These are phyloP conservation scores for Xylaria grammica DNA, from an alignment of 495 filamentous ascomycete genomes.

Conservation along the genomic window DNA sequence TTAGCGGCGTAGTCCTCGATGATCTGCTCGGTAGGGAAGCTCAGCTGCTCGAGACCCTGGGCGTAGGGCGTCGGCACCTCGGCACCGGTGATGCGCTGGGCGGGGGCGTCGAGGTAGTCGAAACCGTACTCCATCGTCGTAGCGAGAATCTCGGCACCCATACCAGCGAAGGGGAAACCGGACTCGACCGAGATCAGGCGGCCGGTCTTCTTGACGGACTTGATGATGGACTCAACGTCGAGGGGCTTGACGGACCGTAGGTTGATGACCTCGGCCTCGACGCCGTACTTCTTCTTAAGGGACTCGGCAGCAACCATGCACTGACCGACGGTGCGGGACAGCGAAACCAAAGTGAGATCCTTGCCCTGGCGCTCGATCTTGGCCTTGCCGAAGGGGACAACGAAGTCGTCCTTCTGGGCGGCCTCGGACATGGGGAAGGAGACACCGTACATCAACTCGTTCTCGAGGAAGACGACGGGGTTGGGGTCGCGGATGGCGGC, in stretches of 20 bases:
- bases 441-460: conserved; percentile 96
- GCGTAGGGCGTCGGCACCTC: conserved; percentile 97
- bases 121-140: conserved; percentile 97
- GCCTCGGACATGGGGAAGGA: conserved; percentile 95
- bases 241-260: conserved; percentile 95
- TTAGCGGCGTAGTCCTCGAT: conserved; percentile 85
- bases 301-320: conserved; percentile 84
- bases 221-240: conserved; percentile 91
- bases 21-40: conserved; percentile 84
- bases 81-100: conserved; percentile 90
- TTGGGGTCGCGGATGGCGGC: conserved; percentile 98
- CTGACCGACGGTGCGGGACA: conserved; percentile 95
- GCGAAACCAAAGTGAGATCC: conserved; percentile 91
- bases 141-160: conserved; percentile 89
- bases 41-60: conserved; percentile 83
- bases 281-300: conserved; percentile 93
- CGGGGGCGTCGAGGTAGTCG: conserved; percentile 93
- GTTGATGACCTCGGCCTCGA: conserved; percentile 97
- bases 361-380: conserved; percentile 97
- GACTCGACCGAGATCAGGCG: conserved; percentile 91
- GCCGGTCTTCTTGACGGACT: conserved; percentile 97
- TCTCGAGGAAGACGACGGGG: conserved; percentile 93
- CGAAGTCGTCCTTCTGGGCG: conserved; percentile 93
- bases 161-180: conserved; percentile 93
- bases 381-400: conserved; percentile 95